A percentile compares a stretch with the other conserved stretches of the same genome.
phyloP scores from a whole-genome alignment of 2,329 filamentous ascomycete genomes.

The Monascus ruber region DNA sequence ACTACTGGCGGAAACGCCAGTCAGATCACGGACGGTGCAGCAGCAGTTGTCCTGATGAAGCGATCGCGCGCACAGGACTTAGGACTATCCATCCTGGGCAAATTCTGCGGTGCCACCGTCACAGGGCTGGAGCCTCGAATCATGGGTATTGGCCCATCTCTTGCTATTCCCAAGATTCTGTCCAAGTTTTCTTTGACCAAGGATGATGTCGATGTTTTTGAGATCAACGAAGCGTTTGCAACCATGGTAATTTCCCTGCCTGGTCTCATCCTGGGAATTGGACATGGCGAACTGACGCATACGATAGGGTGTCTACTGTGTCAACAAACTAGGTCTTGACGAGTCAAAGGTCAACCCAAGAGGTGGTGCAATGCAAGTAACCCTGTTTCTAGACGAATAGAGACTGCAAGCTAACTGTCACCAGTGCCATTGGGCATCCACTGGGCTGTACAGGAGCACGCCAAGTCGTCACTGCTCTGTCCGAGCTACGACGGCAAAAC shows the following conservation, averaged over 20 bases:
- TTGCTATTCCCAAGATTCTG: slow-evolving; percentile 82
- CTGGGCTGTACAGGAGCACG: slow-evolving; percentile 82
- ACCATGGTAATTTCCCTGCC: slow-evolving; percentile 32
- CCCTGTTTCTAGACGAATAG: background rate
- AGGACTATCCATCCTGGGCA: slow-evolving; percentile 74
- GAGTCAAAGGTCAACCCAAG: slow-evolving; percentile 84
- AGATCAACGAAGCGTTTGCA: slow-evolving; percentile 81
- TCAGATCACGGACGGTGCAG: slow-evolving; percentile 85
- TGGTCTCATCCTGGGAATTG: background rate
- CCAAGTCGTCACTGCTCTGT: slow-evolving; percentile 78
- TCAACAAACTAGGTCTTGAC: slow-evolving; percentile 69
- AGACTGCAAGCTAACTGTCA: slow-evolving; percentile 4
- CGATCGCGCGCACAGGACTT: slow-evolving; percentile 73
- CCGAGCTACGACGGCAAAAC: slow-evolving; percentile 68
- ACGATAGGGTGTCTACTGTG: slow-evolving; percentile 73
- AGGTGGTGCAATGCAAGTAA: slow-evolving; percentile 63
- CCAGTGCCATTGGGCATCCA: slow-evolving; percentile 72
- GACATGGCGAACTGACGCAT: slow-evolving; percentile 2
- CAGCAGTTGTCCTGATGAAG: slow-evolving; percentile 85
- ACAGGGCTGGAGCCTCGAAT: slow-evolving; percentile 78
- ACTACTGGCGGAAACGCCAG: slow-evolving; percentile 91
- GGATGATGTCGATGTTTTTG: slow-evolving; percentile 30
- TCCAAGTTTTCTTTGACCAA: slow-evolving; percentile 62
- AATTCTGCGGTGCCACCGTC: slow-evolving; percentile 73
- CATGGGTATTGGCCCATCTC: slow-evolving; percentile 86